These are phyloP conservation scores for Hypoxylon sp. DNA, from an alignment of 2,329 filamentous ascomycete genomes.

Conservation along the genomic window DNA sequence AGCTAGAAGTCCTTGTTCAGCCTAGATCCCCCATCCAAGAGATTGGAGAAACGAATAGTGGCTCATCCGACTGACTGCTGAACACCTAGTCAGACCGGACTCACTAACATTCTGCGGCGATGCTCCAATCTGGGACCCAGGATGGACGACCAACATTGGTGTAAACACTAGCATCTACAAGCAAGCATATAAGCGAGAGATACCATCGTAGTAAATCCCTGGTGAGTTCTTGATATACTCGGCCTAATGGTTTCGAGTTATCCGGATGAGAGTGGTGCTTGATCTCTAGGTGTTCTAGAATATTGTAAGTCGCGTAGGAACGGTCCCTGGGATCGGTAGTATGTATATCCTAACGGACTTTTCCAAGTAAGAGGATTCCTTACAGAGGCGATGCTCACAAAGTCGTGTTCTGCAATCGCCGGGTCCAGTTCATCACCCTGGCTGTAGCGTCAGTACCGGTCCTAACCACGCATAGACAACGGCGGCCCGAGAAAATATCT, in stretches of 20 bases:
- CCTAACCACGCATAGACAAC: slow-evolving; percentile 1
- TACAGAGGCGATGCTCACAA: background rate
- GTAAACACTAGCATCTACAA: background rate
- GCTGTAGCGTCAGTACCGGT: background rate
- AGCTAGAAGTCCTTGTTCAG: too few species aligned
- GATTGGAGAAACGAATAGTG: background rate
- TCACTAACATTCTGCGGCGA: background rate
- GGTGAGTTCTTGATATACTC: slow-evolving; percentile 1
- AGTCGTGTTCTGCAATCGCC: background rate
- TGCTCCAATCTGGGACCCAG: slow-evolving; percentile 6
- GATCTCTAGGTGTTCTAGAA: background rate
- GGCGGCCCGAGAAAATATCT: slow-evolving; percentile 6
- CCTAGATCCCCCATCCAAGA: too few species aligned
- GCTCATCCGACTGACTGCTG: too few species aligned
- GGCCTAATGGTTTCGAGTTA: background rate
- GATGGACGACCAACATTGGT: background rate
- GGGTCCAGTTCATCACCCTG: background rate
- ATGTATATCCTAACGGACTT: background rate
- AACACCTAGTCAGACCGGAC: background rate
- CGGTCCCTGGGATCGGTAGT: background rate
- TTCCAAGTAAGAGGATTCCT: background rate
- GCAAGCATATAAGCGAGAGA: background rate
- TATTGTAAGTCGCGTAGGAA: background rate
- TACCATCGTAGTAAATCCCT: background rate
- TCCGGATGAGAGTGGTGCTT: background rate